Evolutionary conservation across 108 stramenopile genomes (phyloP).

Genomic region (Halocafeteria seosinensis): DNA sequence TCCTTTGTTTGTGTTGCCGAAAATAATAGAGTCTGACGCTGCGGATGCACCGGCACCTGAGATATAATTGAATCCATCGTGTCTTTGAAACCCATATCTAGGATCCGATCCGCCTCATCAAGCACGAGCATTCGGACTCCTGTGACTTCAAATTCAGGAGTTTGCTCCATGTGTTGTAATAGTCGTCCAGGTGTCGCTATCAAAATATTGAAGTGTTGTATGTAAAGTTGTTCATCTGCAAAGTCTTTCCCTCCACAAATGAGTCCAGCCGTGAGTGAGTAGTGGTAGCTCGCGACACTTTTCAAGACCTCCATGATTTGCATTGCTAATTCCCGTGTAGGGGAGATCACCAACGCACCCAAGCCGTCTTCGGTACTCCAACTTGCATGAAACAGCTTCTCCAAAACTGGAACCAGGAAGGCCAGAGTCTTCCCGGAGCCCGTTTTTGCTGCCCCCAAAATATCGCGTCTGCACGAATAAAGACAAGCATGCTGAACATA

Average conservation of each 20-base stretch:
- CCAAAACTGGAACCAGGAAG: constrained; percentile 62
- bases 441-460: constrained; percentile 77
- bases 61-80: constrained; percentile 62
- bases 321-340: constrained; percentile 96
- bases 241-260: constrained; percentile 91
- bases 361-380: constrained; percentile 67
- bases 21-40: constrained; percentile 85
- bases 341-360: constrained; percentile 76
- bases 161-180: constrained; percentile 92
- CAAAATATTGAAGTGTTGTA: constrained; percentile 67
- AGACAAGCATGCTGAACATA: no score
- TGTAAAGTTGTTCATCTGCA: constrained; percentile 56
- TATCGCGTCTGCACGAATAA: constrained; percentile 56
- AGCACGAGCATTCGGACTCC: constrained; percentile 71
- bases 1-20: constrained; percentile 79
- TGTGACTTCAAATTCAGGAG: constrained; percentile 68
- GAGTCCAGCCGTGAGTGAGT: constrained; percentile 65
- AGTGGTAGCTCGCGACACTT: constrained; percentile 58
- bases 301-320: constrained; percentile 88
- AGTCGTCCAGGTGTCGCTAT: constrained; percentile 87
- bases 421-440: constrained; percentile 34
- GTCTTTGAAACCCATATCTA: constrained; percentile 91
- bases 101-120: constrained; percentile 91
- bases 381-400: constrained; percentile 51
- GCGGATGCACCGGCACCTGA: constrained; percentile 5